Conservation (phyloP, 495 filamentous ascomycete species). For the Penicillium pancosmium region DNA sequence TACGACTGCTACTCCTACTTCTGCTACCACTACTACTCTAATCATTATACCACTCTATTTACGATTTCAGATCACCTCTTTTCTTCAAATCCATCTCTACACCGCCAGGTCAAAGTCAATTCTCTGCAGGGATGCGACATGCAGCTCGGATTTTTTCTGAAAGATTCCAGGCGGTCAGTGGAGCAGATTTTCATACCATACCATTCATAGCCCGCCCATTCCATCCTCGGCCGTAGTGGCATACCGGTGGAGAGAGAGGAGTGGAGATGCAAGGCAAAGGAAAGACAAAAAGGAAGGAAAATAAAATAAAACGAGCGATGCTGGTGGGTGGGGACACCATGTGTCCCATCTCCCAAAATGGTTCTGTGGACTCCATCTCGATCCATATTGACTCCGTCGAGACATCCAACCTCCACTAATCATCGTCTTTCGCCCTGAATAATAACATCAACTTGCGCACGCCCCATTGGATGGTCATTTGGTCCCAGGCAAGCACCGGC, state of each 20-base stretch:
- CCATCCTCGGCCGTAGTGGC: conserved; percentile 27
- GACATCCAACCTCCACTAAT: conserved; percentile 2
- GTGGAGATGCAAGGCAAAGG: conserved; percentile 6
- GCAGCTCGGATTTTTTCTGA: background rate
- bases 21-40: background rate
- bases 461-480: conserved; percentile 3
- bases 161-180: conserved; percentile 26
- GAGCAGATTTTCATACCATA: conserved; percentile 15
- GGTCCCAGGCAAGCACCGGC: background rate
- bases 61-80: background rate
- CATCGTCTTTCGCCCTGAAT: conserved; percentile 13
- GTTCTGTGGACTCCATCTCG: conserved; percentile 6
- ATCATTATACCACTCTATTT: background rate
- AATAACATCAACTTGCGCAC: conserved; percentile 15
- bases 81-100: conserved; percentile 1
- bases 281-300: conserved; percentile 2
- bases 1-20: background rate
- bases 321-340: conserved; percentile 25
- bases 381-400: conserved; percentile 4
- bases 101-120: background rate
- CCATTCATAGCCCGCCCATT: conserved; percentile 19
- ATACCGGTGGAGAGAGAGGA: conserved; percentile 21
- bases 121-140: conserved; percentile 6
- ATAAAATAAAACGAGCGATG: conserved; percentile 10
- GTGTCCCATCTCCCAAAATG: conserved; percentile 29